Evolutionary conservation across 208 protist genomes (phyloP).

Genomic region (Kentomonas sorsogonicus): DNA sequence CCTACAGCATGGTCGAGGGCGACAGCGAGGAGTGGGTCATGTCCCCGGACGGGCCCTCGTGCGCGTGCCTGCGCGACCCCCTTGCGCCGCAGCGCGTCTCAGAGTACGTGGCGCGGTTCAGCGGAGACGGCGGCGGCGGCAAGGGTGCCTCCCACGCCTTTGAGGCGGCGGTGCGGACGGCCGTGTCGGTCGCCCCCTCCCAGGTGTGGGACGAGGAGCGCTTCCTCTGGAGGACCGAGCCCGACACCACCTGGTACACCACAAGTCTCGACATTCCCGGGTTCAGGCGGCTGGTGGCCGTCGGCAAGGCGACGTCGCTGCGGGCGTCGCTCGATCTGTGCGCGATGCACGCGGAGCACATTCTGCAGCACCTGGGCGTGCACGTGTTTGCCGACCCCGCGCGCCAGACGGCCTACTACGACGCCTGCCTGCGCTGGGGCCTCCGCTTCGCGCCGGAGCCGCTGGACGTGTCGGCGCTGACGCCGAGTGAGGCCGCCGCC

Average conservation of each 20-base stretch:
- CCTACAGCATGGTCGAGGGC: slow-evolving; percentile 54
- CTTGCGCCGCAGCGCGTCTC: slow-evolving; percentile 27
- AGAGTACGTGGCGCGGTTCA: slow-evolving; percentile 14
- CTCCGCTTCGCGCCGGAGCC: slow-evolving; percentile 13
- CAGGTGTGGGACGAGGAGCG: neutral
- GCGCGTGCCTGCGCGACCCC: slow-evolving; percentile 36
- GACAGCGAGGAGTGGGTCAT: slow-evolving; percentile 25
- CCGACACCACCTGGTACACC: slow-evolving; percentile 18
- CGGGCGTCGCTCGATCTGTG: slow-evolving; percentile 32
- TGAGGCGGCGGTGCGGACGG: neutral
- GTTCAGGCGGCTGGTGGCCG: slow-evolving; percentile 16
- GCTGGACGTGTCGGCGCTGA: neutral
- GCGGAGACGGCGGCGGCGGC: slow-evolving; percentile 4
- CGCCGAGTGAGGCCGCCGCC: too few relatives aligned
- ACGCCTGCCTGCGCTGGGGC: slow-evolving; percentile 58
- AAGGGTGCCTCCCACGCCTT: neutral
- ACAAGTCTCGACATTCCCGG: slow-evolving; percentile 11
- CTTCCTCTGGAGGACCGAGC: neutral
- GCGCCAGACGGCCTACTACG: slow-evolving; percentile 44
- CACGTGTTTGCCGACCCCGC: slow-evolving; percentile 19
- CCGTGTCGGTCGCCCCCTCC: slow-evolving; percentile 10
- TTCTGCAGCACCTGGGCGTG: slow-evolving; percentile 54
- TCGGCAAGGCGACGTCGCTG: slow-evolving; percentile 46
- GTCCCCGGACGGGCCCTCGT: slow-evolving; percentile 25
- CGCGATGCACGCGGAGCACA: slow-evolving; percentile 71